Evolutionary conservation across 129 eudicot species (phyloP).

Genomic region (Flaveria brownii): DNA sequence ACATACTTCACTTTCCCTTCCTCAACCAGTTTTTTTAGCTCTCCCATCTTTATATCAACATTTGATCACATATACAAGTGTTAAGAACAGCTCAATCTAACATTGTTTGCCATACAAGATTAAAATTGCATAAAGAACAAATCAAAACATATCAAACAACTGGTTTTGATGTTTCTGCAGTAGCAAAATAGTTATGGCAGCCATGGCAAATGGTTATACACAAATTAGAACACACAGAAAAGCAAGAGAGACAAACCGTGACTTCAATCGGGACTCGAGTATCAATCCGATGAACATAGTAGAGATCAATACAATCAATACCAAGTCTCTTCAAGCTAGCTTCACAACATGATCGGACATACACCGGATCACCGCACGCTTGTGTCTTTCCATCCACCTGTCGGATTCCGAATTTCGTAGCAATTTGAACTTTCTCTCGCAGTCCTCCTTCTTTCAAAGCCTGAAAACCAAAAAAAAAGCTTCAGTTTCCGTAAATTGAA

Average conservation of each 20-base stretch:
- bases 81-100: not conserved
- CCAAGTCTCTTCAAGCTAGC: constrained; percentile 56
- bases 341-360: constrained; percentile 49
- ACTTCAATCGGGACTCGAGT: constrained; percentile 51
- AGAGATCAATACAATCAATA: constrained; percentile 49
- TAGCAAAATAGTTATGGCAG: no score
- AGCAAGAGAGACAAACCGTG: constrained; percentile 36
- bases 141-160: no score
- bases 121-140: no score
- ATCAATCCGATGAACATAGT: constrained; percentile 50
- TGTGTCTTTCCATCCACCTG: constrained; percentile 33
- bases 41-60: constrained; percentile 49
- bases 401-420: constrained; percentile 34
- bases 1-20: constrained; percentile 66
- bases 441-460: constrained; percentile 54
- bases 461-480: constrained; percentile 18
- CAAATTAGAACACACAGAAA: not conserved
- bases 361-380: constrained; percentile 41
- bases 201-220: no score
- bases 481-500: not conserved
- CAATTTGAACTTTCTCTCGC: constrained; percentile 47
- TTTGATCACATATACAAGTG: not conserved
- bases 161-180: no score
- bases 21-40: constrained; percentile 58
- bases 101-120: not conserved